Evolutionary conservation across 345 rosid species (phyloP).

Genomic region (Atalantia buxifolia): DNA sequence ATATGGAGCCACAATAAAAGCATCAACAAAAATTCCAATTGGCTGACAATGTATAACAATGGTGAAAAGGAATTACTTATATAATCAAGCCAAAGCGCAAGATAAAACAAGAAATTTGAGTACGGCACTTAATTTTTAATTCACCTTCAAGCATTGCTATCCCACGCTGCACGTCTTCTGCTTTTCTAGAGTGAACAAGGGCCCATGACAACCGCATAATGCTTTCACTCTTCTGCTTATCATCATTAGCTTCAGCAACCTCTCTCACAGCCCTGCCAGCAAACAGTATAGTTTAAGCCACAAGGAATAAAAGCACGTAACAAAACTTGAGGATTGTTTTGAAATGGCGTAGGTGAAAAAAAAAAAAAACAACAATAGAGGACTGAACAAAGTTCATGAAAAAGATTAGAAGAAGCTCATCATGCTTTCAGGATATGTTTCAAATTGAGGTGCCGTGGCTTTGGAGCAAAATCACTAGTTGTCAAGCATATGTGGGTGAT

Average conservation of each 20-base stretch:
- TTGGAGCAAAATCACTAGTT: neutral
- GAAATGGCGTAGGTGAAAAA: neutral
- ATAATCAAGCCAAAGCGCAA: neutral
- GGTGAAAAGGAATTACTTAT: neutral
- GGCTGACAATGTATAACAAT: neutral
- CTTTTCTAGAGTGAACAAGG: conserved; percentile 72
- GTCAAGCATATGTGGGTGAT: neutral
- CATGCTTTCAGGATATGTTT: neutral
- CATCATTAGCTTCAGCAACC: conserved; percentile 48
- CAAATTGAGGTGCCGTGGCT: neutral
- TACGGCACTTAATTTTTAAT: neutral
- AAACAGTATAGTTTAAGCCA: neutral
- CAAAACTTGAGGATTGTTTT: neutral
- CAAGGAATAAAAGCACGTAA: neutral
- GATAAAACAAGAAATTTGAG: neutral
- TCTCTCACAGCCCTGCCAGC: conserved; percentile 84
- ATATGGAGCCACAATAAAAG: neutral
- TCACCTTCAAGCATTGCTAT: conserved; percentile 74
- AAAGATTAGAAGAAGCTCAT: neutral
- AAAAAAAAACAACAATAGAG: too few relatives aligned
- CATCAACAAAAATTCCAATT: neutral
- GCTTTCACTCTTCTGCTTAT: conserved; percentile 54
- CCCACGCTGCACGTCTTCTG: conserved; percentile 78
- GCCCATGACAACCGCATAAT: conserved; percentile 88
- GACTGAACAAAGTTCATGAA: neutral